These are phyloP conservation scores for Suillus fuscotomentosus DNA, from an alignment of 768 basidiomycete genomes.

Conservation along the genomic window DNA sequence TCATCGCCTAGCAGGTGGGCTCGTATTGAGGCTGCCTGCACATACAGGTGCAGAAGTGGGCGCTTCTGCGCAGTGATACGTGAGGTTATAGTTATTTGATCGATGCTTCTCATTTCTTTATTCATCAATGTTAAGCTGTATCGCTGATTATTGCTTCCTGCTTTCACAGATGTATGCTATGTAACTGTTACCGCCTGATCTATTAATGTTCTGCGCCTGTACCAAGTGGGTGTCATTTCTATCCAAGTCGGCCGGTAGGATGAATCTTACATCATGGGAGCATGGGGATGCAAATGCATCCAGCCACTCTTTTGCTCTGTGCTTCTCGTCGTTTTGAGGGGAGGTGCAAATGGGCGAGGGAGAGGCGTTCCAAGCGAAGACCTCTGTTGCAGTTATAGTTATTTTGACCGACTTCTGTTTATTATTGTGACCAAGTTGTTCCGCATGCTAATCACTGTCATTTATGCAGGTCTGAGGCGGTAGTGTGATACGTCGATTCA, in stretches of 20 bases:
- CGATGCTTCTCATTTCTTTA: slow-evolving; percentile 3
- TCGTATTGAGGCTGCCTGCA: slow-evolving; percentile 35
- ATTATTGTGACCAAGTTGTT: neutral
- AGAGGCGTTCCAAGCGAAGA: slow-evolving; percentile 19
- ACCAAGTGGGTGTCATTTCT: slow-evolving; percentile 5
- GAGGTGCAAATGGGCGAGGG: slow-evolving; percentile 20
- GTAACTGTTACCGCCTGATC: neutral
- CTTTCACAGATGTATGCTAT: slow-evolving; percentile 8
- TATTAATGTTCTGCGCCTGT: neutral
- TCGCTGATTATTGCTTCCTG: neutral
- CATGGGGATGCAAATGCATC: slow-evolving; percentile 20
- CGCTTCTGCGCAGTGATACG: slow-evolving; percentile 33
- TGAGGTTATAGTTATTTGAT: slow-evolving; percentile 38
- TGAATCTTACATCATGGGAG: slow-evolving; percentile 24
- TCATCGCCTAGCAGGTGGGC: slow-evolving; percentile 32
- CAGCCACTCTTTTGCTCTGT: slow-evolving; percentile 25
- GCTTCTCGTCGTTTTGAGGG: slow-evolving; percentile 25
- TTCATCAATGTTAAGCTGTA: neutral
- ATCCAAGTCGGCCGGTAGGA: slow-evolving; percentile 21
- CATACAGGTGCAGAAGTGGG: slow-evolving; percentile 32
- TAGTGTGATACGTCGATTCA: neutral
- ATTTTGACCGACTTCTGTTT: slow-evolving; percentile 24
- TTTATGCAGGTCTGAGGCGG: neutral
- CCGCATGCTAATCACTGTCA: neutral
- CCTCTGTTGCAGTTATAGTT: slow-evolving; percentile 28